Conservation (phyloP, 805 yeast genomes). For the Starmerella kuoi region DNA sequence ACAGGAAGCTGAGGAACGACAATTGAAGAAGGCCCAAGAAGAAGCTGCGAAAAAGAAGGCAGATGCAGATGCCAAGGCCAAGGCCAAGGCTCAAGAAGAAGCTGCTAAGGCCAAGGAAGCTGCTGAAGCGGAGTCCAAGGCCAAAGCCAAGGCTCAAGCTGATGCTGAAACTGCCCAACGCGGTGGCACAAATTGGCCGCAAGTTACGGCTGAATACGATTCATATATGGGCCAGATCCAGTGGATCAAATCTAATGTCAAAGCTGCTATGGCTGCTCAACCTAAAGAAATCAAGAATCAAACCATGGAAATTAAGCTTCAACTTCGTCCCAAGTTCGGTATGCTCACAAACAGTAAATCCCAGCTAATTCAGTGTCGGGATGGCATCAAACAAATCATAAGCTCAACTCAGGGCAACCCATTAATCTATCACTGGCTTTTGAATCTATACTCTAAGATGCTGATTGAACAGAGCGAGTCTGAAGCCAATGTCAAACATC, state of each 20-base stretch:
- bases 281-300: conserved; percentile 38
- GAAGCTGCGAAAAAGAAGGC: conserved; percentile 16
- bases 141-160: not conserved
- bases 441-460: conserved; percentile 76
- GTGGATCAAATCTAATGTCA: conserved; percentile 49
- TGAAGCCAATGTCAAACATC: conserved; percentile 70
- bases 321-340: conserved; percentile 80
- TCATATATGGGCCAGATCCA: conserved; percentile 26
- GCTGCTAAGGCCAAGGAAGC: conserved; percentile 5
- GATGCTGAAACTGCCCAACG: not conserved
- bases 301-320: conserved; percentile 53
- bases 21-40: conserved; percentile 8
- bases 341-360: conserved; percentile 63
- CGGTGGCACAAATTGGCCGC: conserved; percentile 18
- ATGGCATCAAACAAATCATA: conserved; percentile 42
- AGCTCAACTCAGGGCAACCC: conserved; percentile 35
- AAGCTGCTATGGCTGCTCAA: conserved; percentile 42
- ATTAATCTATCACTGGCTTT: conserved; percentile 55
- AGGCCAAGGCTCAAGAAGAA: not conserved
- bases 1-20: conserved; percentile 7
- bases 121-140: not conserved
- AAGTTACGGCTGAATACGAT: conserved; percentile 24
- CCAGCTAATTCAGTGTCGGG: conserved; percentile 39
- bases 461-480: conserved; percentile 85
- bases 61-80: conserved; percentile 6